phyloP scores from a whole-genome alignment of 495 filamentous ascomycete species.

The Chaetomium tenue region DNA sequence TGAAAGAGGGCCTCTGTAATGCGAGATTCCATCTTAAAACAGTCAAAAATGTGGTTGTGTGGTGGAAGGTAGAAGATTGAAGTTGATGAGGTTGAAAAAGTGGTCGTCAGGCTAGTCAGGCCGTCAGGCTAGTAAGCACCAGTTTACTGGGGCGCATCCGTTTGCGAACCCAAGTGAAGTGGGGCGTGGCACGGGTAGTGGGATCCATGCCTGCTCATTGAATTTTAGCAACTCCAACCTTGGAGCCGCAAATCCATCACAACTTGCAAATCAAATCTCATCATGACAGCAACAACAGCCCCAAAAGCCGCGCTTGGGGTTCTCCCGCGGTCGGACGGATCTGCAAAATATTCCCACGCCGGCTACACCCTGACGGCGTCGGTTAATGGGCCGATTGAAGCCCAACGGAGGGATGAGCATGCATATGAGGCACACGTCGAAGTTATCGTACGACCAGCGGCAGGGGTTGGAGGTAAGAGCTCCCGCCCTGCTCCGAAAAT shows the following conservation, averaged over 20 bases:
- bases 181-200: too few relatives aligned
- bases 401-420: slow-evolving; percentile 78
- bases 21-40: too few relatives aligned
- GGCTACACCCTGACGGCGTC: slow-evolving; percentile 79
- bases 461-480: slow-evolving; percentile 73
- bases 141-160: too few relatives aligned
- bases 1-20: too few relatives aligned
- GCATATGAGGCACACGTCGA: slow-evolving; percentile 89
- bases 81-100: too few relatives aligned
- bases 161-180: too few relatives aligned
- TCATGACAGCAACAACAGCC: slow-evolving; percentile 46
- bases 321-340: slow-evolving; percentile 79
- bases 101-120: too few relatives aligned
- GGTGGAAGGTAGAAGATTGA: too few relatives aligned
- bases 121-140: too few relatives aligned
- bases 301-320: slow-evolving; percentile 53
- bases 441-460: slow-evolving; percentile 81
- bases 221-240: background rate
- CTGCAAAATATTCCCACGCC: slow-evolving; percentile 73
- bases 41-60: too few relatives aligned
- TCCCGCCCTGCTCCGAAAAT: slow-evolving; percentile 37
- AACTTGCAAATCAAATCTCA: slow-evolving; percentile 14
- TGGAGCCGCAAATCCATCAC: slow-evolving; percentile 11
- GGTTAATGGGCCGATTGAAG: slow-evolving; percentile 92
- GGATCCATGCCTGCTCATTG: background rate